Evolutionary conservation across 2,329 filamentous ascomycete species (phyloP).

Genomic region (Aureobasidium sp.): DNA sequence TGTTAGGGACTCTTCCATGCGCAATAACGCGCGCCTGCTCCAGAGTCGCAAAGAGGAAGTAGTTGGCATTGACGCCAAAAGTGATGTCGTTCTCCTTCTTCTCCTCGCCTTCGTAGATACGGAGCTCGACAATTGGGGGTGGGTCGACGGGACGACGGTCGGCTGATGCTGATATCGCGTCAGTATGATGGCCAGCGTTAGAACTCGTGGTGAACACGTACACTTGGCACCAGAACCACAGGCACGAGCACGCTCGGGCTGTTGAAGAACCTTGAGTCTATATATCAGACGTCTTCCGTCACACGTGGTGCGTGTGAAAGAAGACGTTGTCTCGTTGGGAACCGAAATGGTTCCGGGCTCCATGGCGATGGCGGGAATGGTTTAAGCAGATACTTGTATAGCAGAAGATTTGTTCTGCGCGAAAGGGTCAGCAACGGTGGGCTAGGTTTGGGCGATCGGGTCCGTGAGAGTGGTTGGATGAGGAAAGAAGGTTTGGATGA

Average conservation of each 20-base stretch:
- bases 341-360: slow-evolving; percentile 40
- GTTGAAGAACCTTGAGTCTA: slow-evolving; percentile 77
- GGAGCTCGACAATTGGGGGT: slow-evolving; percentile 86
- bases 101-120: slow-evolving; percentile 65
- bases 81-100: slow-evolving; percentile 53
- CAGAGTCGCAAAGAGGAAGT: slow-evolving; percentile 91
- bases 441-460: neutral
- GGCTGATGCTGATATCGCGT: slow-evolving; percentile 56
- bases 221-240: slow-evolving; percentile 95
- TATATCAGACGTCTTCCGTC: slow-evolving; percentile 76
- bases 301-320: slow-evolving; percentile 55
- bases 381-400: neutral
- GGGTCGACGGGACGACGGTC: slow-evolving; percentile 90
- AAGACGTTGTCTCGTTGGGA: slow-evolving; percentile 51
- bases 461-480: slow-evolving; percentile 12
- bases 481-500: slow-evolving; percentile 5
- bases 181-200: slow-evolving; percentile 18
- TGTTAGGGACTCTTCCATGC: slow-evolving; percentile 66
- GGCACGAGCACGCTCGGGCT: slow-evolving; percentile 87
- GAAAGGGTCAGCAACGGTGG: neutral
- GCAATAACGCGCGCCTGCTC: slow-evolving; percentile 80
- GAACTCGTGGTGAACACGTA: slow-evolving; percentile 40
- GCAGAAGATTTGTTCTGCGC: neutral
- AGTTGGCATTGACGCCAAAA: slow-evolving; percentile 90
- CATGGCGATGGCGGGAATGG: slow-evolving; percentile 18